Evolutionary conservation across 768 basidiomycete genomes (phyloP).

Genomic region (Mycena galopus): DNA sequence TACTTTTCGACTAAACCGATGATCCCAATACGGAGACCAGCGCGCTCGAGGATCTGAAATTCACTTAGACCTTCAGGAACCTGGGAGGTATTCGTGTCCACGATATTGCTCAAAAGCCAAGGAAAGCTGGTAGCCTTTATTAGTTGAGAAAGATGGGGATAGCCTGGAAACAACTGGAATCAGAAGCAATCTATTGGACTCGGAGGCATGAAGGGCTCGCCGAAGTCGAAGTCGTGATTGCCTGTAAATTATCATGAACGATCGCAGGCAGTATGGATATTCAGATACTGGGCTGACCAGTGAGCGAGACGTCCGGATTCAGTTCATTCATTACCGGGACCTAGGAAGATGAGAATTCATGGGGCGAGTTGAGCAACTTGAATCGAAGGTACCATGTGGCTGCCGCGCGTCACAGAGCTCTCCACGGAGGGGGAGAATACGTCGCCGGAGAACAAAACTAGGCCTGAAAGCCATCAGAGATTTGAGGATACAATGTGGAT

Average conservation of each 20-base stretch:
- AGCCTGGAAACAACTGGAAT: constrained; percentile 53
- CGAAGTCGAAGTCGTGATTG: constrained; percentile 95
- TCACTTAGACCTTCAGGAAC: constrained; percentile 74
- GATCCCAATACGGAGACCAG: constrained; percentile 79
- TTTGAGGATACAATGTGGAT: not conserved
- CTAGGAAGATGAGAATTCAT: constrained; percentile 53
- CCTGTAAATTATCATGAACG: constrained; percentile 55
- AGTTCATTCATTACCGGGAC: constrained; percentile 89
- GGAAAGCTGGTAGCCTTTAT: constrained; percentile 84
- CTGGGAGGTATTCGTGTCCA: constrained; percentile 72
- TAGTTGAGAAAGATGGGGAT: constrained; percentile 74
- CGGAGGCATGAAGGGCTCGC: constrained; percentile 48
- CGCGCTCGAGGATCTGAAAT: constrained; percentile 76
- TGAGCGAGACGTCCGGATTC: constrained; percentile 82
- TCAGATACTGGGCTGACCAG: constrained; percentile 65
- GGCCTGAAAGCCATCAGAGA: constrained; percentile 57
- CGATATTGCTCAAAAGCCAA: constrained; percentile 91
- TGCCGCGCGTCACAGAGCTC: constrained; percentile 89
- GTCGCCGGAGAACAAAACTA: constrained; percentile 91
- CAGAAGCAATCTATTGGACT: not conserved
- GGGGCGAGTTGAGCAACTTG: not conserved
- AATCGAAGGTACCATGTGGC: constrained; percentile 81
- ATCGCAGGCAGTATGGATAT: not conserved
- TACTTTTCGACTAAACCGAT: constrained; percentile 92
- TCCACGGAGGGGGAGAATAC: constrained; percentile 90